Evolutionary conservation across 495 filamentous ascomycete genomes (phyloP).

Genomic region (Penicillium psychrofluorescens): DNA sequence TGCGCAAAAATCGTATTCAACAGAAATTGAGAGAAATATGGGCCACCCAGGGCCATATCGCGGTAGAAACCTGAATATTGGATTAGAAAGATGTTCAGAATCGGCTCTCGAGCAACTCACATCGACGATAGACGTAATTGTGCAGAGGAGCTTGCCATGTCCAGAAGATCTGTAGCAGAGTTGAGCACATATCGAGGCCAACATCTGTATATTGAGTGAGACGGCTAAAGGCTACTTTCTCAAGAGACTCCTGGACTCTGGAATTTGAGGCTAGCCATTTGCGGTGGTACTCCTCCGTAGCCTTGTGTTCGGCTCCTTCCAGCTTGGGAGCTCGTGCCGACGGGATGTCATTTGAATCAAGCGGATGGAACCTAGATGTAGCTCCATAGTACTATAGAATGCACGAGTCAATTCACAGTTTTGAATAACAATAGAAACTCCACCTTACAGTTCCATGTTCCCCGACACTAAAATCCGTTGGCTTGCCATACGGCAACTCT

Average conservation of each 20-base stretch:
- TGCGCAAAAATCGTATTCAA: constrained; percentile 9
- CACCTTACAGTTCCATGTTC: constrained; percentile 4
- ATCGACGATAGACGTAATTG: constrained; percentile 7
- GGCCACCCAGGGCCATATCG: constrained; percentile 4
- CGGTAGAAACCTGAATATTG: constrained; percentile 5
- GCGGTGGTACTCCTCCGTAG: constrained; percentile 4
- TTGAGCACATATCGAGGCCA: not conserved
- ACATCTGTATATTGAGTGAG: constrained; percentile 2
- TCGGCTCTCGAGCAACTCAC: not conserved
- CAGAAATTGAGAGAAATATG: constrained; percentile 5
- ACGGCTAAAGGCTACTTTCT: constrained; percentile 1
- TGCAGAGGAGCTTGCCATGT: constrained; percentile 8
- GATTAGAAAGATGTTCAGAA: not conserved
- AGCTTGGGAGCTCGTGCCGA: not conserved
- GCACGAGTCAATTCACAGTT: no score
- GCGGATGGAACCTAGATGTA: constrained; percentile 7
- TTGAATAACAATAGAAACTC: no score
- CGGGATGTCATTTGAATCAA: not conserved
- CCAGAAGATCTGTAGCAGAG: constrained; percentile 5
- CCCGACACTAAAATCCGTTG: constrained; percentile 5
- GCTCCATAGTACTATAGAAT: constrained; percentile 5
- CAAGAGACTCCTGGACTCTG: constrained; percentile 3
- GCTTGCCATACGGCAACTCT: not conserved
- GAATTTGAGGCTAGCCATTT: constrained; percentile 6
- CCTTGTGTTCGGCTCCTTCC: not conserved